phyloP scores from a whole-genome alignment of 768 basidiomycete genomes.

The Calocybe indica region DNA sequence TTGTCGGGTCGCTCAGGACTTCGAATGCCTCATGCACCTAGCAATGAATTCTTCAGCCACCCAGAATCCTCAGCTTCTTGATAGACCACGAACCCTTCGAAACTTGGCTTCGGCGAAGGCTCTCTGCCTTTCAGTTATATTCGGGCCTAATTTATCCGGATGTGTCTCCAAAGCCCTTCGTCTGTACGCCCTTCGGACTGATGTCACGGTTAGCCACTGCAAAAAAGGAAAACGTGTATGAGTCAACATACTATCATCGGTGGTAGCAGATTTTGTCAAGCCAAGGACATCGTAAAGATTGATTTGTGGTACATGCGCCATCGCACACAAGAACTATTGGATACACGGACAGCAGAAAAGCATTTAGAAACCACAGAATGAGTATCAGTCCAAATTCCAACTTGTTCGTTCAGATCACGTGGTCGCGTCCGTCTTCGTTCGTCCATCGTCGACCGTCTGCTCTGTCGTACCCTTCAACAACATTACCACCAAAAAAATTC shows the following conservation, averaged over 20 bases:
- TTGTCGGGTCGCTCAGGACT: slow-evolving; percentile 46
- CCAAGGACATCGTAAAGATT: slow-evolving; percentile 40
- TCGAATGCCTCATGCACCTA: slow-evolving; percentile 64
- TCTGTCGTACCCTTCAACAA: too few species aligned
- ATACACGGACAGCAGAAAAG: slow-evolving; percentile 1
- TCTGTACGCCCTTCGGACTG: slow-evolving; percentile 66
- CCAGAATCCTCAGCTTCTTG: too few species aligned
- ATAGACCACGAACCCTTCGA: slow-evolving; percentile 39
- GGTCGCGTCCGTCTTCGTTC: too few species aligned
- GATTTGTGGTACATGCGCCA: slow-evolving; percentile 21
- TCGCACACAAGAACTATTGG: slow-evolving; percentile 5
- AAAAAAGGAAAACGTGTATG: not conserved
- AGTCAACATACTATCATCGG: slow-evolving; percentile 42
- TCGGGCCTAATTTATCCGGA: slow-evolving; percentile 62
- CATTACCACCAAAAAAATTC: too few species aligned
- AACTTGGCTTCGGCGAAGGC: slow-evolving; percentile 52
- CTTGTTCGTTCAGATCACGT: too few species aligned
- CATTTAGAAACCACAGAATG: slow-evolving; percentile 5
- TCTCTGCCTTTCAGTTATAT: slow-evolving; percentile 44
- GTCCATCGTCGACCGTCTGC: too few species aligned
- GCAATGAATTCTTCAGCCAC: not conserved
- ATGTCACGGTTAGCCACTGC: too few species aligned
- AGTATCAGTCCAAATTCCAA: too few species aligned
- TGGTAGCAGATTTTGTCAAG: slow-evolving; percentile 34
- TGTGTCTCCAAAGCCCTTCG: slow-evolving; percentile 66